Base-by-base conservation (phyloP, 805 yeast genomes). In the Candida vaughaniae region DNA sequence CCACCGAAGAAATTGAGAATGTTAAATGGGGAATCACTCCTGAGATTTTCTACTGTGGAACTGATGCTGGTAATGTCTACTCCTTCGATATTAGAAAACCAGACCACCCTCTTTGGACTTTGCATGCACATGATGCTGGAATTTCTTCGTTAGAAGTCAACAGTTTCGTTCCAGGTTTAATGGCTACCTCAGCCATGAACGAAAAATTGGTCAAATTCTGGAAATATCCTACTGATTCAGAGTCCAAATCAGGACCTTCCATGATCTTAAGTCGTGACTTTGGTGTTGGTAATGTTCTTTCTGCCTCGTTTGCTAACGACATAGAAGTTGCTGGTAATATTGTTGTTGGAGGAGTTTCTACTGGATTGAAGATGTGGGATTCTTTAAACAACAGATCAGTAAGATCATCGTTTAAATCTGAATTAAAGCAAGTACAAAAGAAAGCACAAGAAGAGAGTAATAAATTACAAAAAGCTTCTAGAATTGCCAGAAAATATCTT, bases 41-140 rank as follows among this genome's bases (percentile, higher is more conserved):
- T 8, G 73, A 68, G 47, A 57, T 68, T 19, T 84, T 91, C 58
- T 78, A 81, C 53, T 93, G 89, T 27, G 95, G 96, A 54, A 88
- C 96, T 18, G 99, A 93, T 60, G 73, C 77, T 46, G 99, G 99
- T 58, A 80, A 80, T 52, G 78, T 93, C 17, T 87, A 87, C 66
- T 83, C 91, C 44, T 91, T 84, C 52, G 99, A 91, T 60, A 83
- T 87, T 30, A 78, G 96, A 59, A 66, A 65, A 34, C 76, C 71
- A 25, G 73, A 71, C 31, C 75, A 73, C 46, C 90, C 97, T 14
- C 52, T 91, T 22, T 93, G 99, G 99, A 87, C 95, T 2, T 71
- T 93, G 49, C 96, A 93, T 61, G 98, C 98, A 2, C 99, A 93
- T 59, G 98, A 93, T 64, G 77, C 95, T 2, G 97, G 95, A 43